phyloP scores from a whole-genome alignment of 805 yeast genomes.

The Barnettozyma sucrosica region DNA sequence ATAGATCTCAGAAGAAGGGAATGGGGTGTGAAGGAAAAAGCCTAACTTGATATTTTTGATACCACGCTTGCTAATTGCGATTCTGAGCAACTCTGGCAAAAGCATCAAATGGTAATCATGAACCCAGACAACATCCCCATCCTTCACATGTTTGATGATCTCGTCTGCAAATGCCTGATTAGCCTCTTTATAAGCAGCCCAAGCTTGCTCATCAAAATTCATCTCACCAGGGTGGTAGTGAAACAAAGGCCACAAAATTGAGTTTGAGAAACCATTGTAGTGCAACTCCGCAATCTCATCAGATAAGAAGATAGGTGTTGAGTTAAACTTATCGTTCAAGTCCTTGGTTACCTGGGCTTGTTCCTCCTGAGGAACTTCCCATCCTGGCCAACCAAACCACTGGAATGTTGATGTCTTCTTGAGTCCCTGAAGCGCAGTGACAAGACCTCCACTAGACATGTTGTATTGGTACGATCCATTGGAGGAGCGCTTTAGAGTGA shows the following conservation, averaged over 20 bases:
- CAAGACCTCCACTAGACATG: conserved; percentile 97
- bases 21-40: conserved; percentile 94
- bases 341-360: conserved; percentile 64
- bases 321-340: conserved; percentile 69
- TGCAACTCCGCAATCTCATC: conserved; percentile 93
- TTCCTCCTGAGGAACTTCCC: conserved; percentile 78
- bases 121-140: conserved; percentile 89
- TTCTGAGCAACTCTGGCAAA: conserved; percentile 80
- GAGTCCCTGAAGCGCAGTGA: conserved; percentile 89
- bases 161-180: conserved; percentile 74
- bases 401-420: conserved; percentile 79
- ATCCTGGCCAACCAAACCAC: conserved; percentile 99
- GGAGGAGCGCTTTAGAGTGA: conserved; percentile 66
- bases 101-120: conserved; percentile 98
- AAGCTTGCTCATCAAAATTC: conserved; percentile 94
- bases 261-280: conserved; percentile 92
- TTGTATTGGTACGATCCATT: conserved; percentile 69
- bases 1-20: conserved; percentile 95
- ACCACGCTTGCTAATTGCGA: conserved; percentile 42
- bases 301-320: conserved; percentile 81
- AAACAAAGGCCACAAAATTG: conserved; percentile 95
- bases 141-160: conserved; percentile 63
- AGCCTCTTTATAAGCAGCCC: conserved; percentile 97
- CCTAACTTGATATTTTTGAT: conserved; percentile 69
- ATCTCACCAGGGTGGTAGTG: conserved; percentile 99